Evolutionary conservation across 371 early-diverging fungal species (phyloP).

Genomic region (Mucor velutinosus): DNA sequence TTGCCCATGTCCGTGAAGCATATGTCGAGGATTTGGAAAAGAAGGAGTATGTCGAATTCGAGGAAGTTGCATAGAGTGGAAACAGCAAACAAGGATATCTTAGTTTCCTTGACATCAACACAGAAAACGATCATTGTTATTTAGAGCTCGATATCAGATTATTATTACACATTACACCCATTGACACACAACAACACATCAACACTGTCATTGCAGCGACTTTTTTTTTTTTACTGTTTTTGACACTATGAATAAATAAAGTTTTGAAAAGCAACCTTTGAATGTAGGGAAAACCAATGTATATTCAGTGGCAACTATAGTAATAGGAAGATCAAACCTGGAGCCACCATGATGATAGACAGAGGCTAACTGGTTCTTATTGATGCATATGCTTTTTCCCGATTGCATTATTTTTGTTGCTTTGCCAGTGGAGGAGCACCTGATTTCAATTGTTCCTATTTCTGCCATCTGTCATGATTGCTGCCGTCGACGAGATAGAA

Average conservation of each 20-base stretch:
- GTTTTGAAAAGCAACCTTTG: not conserved
- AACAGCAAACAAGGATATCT: not conserved
- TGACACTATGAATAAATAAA: not conserved
- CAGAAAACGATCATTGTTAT: not conserved
- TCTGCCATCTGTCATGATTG: no score
- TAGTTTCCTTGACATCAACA: not conserved
- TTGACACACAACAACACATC: not conserved
- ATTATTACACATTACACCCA: not conserved
- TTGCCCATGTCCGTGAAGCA: constrained; percentile 61
- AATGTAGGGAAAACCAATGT: no score
- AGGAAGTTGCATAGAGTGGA: constrained; percentile 29
- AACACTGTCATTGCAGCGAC: not conserved
- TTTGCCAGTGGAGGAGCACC: no score
- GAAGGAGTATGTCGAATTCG: constrained; percentile 32
- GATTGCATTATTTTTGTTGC: no score
- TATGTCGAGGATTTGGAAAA: constrained; percentile 63
- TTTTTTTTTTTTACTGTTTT: not conserved
- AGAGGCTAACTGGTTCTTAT: no score
- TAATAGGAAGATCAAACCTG: no score
- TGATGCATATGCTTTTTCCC: no score
- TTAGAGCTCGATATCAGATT: not conserved
- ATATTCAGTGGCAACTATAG: no score
- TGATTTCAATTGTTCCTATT: no score
- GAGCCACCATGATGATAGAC: no score
- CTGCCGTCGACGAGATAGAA: no score